phyloP scores from a whole-genome alignment of 2,329 filamentous ascomycete genomes.

The Gnomoniopsis smithogilvyi region DNA sequence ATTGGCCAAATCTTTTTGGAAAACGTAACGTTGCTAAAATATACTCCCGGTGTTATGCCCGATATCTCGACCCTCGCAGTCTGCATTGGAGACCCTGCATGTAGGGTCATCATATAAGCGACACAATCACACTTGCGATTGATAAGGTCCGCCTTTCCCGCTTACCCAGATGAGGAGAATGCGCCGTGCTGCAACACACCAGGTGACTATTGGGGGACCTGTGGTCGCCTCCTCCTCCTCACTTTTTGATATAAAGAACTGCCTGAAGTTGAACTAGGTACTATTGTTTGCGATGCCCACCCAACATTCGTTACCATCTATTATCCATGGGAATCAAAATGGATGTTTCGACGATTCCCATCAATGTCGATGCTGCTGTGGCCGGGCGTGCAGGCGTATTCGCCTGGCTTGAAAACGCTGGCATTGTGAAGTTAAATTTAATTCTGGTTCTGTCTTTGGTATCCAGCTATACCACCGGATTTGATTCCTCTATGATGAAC shows the following conservation, averaged over 20 bases:
- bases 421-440: slow-evolving; percentile 1
- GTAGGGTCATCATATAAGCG: background rate
- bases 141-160: background rate
- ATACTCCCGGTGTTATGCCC: background rate
- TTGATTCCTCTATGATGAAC: slow-evolving; percentile 38
- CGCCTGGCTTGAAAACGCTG: background rate
- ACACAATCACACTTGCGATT: background rate
- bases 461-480: slow-evolving; percentile 17
- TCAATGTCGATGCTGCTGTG: background rate
- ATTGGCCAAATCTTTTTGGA: background rate
- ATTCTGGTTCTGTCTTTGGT: background rate
- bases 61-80: background rate
- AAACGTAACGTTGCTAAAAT: background rate
- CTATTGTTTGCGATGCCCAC: background rate
- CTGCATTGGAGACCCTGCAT: background rate
- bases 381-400: background rate
- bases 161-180: background rate
- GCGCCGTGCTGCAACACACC: background rate
- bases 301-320: background rate
- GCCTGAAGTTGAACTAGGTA: background rate
- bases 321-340: background rate
- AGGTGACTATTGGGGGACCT: background rate
- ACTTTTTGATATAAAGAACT: background rate
- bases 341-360: background rate
- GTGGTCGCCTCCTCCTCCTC: background rate